Conservation (phyloP, 371 early-diverging fungal genomes). For the Rhizopus delemar region DNA sequence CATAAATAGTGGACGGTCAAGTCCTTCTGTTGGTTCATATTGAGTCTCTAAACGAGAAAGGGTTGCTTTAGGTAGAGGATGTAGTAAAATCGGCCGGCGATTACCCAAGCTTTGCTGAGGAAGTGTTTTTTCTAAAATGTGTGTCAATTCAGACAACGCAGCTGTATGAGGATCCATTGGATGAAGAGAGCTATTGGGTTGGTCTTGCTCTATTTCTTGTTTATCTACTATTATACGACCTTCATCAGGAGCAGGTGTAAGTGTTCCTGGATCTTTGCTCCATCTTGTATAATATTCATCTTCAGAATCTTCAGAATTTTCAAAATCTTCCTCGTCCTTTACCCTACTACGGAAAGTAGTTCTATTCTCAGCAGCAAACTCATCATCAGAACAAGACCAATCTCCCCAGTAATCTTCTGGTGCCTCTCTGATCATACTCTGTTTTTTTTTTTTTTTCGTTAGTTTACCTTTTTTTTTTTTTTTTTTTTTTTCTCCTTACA, state of each 20-base stretch:
- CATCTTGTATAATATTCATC: slow-evolving; percentile 48
- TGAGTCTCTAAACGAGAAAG: too few relatives aligned
- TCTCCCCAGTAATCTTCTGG: slow-evolving; percentile 53
- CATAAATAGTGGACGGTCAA: slow-evolving; percentile 36
- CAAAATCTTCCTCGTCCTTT: slow-evolving; percentile 10
- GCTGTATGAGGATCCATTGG: slow-evolving; percentile 45
- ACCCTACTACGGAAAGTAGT: too few relatives aligned
- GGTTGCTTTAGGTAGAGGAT: too few relatives aligned
- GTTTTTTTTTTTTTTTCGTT: neutral
- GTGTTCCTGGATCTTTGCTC: slow-evolving; percentile 30
- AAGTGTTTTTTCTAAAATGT: slow-evolving; percentile 41
- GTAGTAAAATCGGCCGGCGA: slow-evolving; percentile 7
- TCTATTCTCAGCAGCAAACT: too few relatives aligned
- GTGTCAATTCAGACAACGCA: slow-evolving; percentile 44
- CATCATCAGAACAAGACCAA: slow-evolving; percentile 48
- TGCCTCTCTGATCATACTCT: slow-evolving; percentile 21
- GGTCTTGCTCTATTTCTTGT: slow-evolving; percentile 52
- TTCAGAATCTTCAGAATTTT: slow-evolving; percentile 22
- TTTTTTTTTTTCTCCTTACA: neutral
- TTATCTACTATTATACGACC: neutral
- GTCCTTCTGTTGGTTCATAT: slow-evolving; percentile 11
- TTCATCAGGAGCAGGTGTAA: too few relatives aligned
- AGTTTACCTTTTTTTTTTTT: neutral
- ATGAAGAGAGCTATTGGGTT: slow-evolving; percentile 48
- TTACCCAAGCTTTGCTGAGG: slow-evolving; percentile 20